Base-by-base conservation (phyloP, 225 moss, liverwort and hornwort genomes). In the Sphagnum tenellum region DNA sequence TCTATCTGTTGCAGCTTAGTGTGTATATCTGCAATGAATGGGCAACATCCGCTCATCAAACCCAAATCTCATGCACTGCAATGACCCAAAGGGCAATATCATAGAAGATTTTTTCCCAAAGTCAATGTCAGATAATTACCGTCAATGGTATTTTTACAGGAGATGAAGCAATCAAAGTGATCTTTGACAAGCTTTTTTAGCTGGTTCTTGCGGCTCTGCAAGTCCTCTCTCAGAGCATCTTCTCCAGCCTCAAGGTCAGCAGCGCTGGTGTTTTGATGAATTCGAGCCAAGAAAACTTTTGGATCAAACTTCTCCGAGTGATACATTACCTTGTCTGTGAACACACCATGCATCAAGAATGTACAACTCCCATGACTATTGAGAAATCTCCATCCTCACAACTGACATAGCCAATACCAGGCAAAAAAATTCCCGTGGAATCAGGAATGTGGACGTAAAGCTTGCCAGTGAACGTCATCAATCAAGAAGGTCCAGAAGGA, bases 131-230 rank as follows among this genome's bases (percentile, higher is more conserved):
- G 29, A 29, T 29, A 29, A 29, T 67, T 75, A 90, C 90, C 96
- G 64, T 98, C 98, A 61, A 98, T 98, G 12, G 98, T 98, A 70
- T 98, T 93, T 86, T 98, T 98, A 75, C 93, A 98, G 44, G 98
- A 98, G 68, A 98, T 93, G 70, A 93, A 98, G 69, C 98, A 98
- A 72, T 98, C 98, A 62, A 98, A 98, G 71, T 98, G 90, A 62
- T 98, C 98, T 71, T 93, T 98, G 45, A 98, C 93, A 46, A 98
- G 84, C 71, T 84, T 84, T 68, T 98, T 98, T 2, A 98, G 87
- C 67, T 93, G 93, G 68, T 93, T 84, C 81, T 89, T 98, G 70
- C 93, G 89, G 48, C 61, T 78, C 68, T 88, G 89, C 68, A 98
- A 85, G 78, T 93, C 90, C 72, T 65, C 69, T 78, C 76, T 86